Evolutionary conservation across 352 stramenopile genomes (phyloP).

Genomic region (Globisporangium sylvaticum): DNA sequence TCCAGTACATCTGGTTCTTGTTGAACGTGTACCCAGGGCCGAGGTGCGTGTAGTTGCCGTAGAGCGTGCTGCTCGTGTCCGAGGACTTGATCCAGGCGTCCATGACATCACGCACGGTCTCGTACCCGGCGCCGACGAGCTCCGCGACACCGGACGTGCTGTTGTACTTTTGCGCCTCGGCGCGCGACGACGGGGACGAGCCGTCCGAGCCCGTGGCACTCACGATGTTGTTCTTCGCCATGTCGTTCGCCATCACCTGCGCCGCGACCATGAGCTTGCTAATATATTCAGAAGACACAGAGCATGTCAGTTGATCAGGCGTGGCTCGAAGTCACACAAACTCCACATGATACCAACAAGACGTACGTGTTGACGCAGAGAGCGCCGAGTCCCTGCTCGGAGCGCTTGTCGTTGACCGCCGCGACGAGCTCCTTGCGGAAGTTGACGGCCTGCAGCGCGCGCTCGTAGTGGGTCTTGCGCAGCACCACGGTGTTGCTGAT

Average conservation of each 20-base stretch:
- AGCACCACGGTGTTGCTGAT: slow-evolving; percentile 10
- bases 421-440: slow-evolving; percentile 39
- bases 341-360: neutral
- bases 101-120: slow-evolving; percentile 19
- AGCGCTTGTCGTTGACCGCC: slow-evolving; percentile 34
- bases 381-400: slow-evolving; percentile 24
- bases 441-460: slow-evolving; percentile 32
- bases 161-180: slow-evolving; percentile 24
- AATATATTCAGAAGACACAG: too few relatives aligned
- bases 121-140: slow-evolving; percentile 27
- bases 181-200: slow-evolving; percentile 23
- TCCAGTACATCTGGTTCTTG: slow-evolving; percentile 24
- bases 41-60: slow-evolving; percentile 26
- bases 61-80: slow-evolving; percentile 17
- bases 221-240: slow-evolving; percentile 24
- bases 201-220: slow-evolving; percentile 23
- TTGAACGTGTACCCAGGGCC: slow-evolving; percentile 32
- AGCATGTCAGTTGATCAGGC: too few relatives aligned
- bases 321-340: too few relatives aligned
- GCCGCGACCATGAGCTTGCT: slow-evolving; percentile 31
- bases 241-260: slow-evolving; percentile 29
- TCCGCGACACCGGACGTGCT: slow-evolving; percentile 27
- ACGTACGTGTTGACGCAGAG: slow-evolving; percentile 40
- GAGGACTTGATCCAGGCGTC: slow-evolving; percentile 28
- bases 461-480: slow-evolving; percentile 6